These are phyloP conservation scores for Fragaria vesca DNA, from an alignment of 306 rosid genomes.

Conservation along the genomic window DNA sequence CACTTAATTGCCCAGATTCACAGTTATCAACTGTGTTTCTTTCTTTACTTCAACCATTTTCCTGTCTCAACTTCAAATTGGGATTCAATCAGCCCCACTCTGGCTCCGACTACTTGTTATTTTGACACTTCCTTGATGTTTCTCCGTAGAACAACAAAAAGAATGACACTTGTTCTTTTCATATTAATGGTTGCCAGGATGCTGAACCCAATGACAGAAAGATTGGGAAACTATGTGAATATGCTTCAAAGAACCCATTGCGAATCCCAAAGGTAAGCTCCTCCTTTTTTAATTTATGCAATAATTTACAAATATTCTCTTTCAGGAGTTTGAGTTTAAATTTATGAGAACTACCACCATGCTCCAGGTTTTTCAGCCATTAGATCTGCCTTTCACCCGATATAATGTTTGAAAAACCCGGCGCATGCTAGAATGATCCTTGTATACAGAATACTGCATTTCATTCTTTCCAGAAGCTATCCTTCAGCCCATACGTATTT, in stretches of 20 bases:
- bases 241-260: conserved; percentile 52
- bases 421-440: neutral
- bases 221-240: conserved; percentile 54
- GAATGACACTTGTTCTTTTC: neutral
- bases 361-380: neutral
- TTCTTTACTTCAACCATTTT: too few relatives aligned
- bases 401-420: neutral
- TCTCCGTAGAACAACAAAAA: neutral
- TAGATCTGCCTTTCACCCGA: neutral
- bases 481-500: neutral
- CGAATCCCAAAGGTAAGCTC: conserved; percentile 53
- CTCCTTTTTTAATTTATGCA: neutral
- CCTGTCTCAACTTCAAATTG: too few relatives aligned
- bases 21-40: too few relatives aligned
- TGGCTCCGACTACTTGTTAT: too few relatives aligned
- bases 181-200: conserved; percentile 30
- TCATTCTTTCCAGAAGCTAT: neutral
- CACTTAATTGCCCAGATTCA: too few relatives aligned
- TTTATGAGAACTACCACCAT: neutral
- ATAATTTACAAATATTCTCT: neutral
- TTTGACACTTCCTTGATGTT: neutral
- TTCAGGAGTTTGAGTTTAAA: neutral
- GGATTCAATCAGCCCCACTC: too few relatives aligned
- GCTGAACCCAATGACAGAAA: conserved; percentile 56
- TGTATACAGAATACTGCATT: neutral